phyloP scores from a whole-genome alignment of 1,284 basidiomycete species.

The Boletus mariae region DNA sequence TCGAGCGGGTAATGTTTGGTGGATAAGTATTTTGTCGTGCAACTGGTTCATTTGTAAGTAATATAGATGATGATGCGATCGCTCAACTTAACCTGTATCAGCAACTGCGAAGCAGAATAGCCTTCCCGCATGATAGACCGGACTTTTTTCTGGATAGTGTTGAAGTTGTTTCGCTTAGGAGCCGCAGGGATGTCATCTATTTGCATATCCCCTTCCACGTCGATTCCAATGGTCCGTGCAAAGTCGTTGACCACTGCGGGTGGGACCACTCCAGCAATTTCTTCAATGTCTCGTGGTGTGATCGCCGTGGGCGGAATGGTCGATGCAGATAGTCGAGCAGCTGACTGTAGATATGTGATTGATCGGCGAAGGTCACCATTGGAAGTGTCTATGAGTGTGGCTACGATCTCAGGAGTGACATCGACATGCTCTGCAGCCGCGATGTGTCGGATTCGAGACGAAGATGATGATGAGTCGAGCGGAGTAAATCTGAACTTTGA shows the following conservation, averaged over 20 bases:
- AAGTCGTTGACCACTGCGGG: conserved; percentile 69
- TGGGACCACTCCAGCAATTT: conserved; percentile 96
- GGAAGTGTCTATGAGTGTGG: conserved; percentile 76
- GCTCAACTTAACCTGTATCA: conserved; percentile 67
- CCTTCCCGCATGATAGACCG: conserved; percentile 80
- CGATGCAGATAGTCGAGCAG: conserved; percentile 78
- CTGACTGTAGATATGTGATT: conserved; percentile 98
- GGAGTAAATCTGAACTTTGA: conserved; percentile 99
- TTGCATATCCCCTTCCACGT: conserved; percentile 52
- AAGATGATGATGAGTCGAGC: conserved; percentile 76
- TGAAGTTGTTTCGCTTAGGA: conserved; percentile 51
- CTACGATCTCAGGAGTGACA: conserved; percentile 54
- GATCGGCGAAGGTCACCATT: conserved; percentile 94
- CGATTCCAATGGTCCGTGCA: conserved; percentile 74
- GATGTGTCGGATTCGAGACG: conserved; percentile 77
- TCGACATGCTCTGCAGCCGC: conserved; percentile 60
- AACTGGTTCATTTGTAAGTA: conserved; percentile 48
- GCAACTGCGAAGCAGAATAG: conserved; percentile 88
- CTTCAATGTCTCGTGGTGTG: conserved; percentile 77
- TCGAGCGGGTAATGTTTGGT: conserved; percentile 76
- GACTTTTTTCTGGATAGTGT: conserved; percentile 70
- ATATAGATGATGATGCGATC: not conserved
- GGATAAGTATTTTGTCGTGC: conserved; percentile 85
- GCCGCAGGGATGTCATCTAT: conserved; percentile 38
- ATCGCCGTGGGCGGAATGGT: conserved; percentile 70